Evolutionary conservation across 2,329 filamentous ascomycete genomes (phyloP), one percentile per base, ranked within the genome.

Genomic region (Phialemonium atrogriseum): DNA sequence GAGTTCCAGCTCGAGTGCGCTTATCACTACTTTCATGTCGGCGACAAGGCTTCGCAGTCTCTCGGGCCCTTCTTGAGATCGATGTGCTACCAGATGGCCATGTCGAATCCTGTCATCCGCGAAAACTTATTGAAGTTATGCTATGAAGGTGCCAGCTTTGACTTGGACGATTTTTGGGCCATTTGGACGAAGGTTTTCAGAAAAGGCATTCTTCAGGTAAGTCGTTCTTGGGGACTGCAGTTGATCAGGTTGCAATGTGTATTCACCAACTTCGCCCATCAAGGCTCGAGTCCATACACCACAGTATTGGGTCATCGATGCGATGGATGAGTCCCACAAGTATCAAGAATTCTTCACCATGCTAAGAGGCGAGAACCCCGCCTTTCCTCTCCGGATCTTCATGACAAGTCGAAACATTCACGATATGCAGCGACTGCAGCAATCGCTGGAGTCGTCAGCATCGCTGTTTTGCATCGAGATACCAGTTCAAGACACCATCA

Each of bases 281-380:
- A n/a, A 45, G 38, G 35, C 32, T n/a, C 30, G 24, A 4, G 33
- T 43, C 10, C 22, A 35, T 10, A 26, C 35, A 13, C 34, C 40
- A 12, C 49, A 56, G 14, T 55, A 45, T 25, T 56, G 52, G 53
- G 44, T 58, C 0, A 46, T 59, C 16, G 56, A 59, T 40, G 55
- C 48, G 2, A 16, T 58, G 6, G 55, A 58, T 33, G 54, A 58
- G 33, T 58, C 52, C 24, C 27, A 33, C 13, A 41, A 35, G 15
- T 42, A 41, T 10, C 15, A 35, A 4, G 40, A 48, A 3, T 29
- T 55, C 7, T 42, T 55, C 2, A 34, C 44, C 11, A 34, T 54
- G 25, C 33, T 55, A 2, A 41, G 35, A 29, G 39, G 30, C 26
- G 39, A 30, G 10, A 30, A 20, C 28, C 27, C 21, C 24, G 36